Evolutionary conservation across 805 yeast genomes (phyloP).

Genomic region (Starmerella sp.): DNA sequence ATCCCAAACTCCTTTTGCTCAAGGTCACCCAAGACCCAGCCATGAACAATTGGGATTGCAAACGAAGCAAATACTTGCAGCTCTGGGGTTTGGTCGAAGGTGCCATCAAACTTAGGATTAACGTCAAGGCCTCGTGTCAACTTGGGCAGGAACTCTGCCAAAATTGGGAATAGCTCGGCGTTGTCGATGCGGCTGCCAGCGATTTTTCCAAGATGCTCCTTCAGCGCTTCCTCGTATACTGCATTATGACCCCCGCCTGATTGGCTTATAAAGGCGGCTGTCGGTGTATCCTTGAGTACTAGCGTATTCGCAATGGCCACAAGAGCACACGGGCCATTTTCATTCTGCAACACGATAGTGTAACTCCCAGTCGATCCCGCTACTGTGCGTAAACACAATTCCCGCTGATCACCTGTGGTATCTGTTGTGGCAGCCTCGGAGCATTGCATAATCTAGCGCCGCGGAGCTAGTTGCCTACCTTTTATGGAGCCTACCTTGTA

Average conservation of each 20-base stretch:
- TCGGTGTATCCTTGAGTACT: conserved; percentile 36
- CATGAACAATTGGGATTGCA: conserved; percentile 60
- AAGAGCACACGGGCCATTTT: conserved; percentile 81
- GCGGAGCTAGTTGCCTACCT: not conserved
- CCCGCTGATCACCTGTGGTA: not conserved
- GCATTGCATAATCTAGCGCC: not conserved
- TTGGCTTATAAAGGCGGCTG: conserved; percentile 9
- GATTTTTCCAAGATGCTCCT: conserved; percentile 13
- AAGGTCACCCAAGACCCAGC: conserved; percentile 45
- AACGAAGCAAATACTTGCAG: conserved; percentile 47
- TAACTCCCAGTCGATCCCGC: not conserved
- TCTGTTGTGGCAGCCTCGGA: not conserved
- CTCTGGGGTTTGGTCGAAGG: conserved; percentile 44
- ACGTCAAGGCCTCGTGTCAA: conserved; percentile 61
- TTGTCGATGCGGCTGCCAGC: conserved; percentile 20
- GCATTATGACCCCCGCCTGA: not conserved
- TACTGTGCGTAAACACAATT: not conserved
- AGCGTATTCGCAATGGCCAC: conserved; percentile 66
- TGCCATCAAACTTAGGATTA: conserved; percentile 58
- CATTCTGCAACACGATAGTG: conserved; percentile 56
- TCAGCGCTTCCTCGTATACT: conserved; percentile 2
- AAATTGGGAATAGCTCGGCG: conserved; percentile 25
- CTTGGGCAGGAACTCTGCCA: conserved; percentile 48
- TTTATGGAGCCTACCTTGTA: too few relatives aligned
- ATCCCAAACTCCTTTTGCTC: conserved; percentile 30